Conservation (phyloP, 345 rosid species). For the Ricinus communis region DNA sequence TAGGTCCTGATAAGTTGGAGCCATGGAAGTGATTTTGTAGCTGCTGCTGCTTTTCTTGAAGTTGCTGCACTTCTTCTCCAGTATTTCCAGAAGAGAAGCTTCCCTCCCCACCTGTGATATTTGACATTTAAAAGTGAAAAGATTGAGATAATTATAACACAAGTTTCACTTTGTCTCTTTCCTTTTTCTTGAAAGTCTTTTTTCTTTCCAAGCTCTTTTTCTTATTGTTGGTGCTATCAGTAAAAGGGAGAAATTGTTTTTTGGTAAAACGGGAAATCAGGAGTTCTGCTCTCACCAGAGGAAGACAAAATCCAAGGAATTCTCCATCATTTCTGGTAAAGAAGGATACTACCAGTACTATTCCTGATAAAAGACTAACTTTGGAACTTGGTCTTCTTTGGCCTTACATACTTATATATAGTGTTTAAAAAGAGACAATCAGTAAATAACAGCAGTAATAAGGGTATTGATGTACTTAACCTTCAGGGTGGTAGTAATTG, state of each 20-base stretch:
- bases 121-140: conserved; percentile 42
- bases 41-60: conserved; percentile 29
- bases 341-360: conserved; percentile 12
- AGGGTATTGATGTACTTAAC: conserved; percentile 14
- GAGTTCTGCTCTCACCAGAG: conserved; percentile 27
- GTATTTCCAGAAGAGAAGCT: conserved; percentile 67
- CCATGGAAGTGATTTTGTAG: conserved; percentile 23
- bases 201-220: conserved; percentile 13
- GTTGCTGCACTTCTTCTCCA: conserved; percentile 52
- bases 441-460: conserved; percentile 9
- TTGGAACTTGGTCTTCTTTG: conserved; percentile 51
- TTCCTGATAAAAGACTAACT: conserved; percentile 18
- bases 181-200: conserved; percentile 13
- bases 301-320: conserved; percentile 45
- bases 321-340: conserved; percentile 34
- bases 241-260: conserved; percentile 25
- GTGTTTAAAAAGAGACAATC: conserved; percentile 17
- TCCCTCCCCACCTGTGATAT: conserved; percentile 60
- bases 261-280: conserved; percentile 38
- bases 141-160: neutral
- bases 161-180: conserved; percentile 7
- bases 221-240: conserved; percentile 16
- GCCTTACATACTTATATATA: conserved; percentile 41
- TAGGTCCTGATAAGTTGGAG: conserved; percentile 16
- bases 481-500: too few species aligned